Evolutionary conservation across 257 asterid genomes (phyloP).

Genomic region (Ehretia macrophylla): DNA sequence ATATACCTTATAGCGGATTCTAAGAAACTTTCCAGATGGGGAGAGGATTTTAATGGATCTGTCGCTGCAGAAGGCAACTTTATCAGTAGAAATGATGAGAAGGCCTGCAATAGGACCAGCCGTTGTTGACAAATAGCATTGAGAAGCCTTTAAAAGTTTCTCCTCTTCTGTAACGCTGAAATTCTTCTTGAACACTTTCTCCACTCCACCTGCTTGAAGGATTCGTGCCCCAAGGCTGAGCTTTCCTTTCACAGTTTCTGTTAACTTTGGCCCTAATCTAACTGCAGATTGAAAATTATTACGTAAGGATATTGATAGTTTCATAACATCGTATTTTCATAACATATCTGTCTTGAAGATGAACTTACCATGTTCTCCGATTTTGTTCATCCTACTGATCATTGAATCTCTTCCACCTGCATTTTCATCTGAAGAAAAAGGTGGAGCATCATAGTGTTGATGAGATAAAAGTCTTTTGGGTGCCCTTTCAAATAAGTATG

Average conservation of each 20-base stretch:
- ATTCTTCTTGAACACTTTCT: slow-evolving; percentile 16
- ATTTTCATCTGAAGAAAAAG: too few species aligned
- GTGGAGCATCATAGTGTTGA: too few species aligned
- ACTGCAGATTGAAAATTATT: too few species aligned
- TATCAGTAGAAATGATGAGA: slow-evolving; percentile 16
- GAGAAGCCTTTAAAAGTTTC: slow-evolving; percentile 19
- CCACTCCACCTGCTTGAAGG: not conserved
- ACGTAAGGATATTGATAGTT: too few species aligned
- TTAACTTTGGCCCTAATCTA: too few species aligned
- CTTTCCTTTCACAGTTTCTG: too few species aligned
- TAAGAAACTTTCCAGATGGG: slow-evolving; percentile 15
- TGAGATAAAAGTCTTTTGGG: too few species aligned
- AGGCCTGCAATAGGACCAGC: slow-evolving; percentile 24
- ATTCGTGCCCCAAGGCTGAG: too few species aligned
- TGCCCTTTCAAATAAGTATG: too few species aligned
- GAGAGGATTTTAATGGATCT: slow-evolving; percentile 15
- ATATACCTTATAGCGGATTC: slow-evolving; percentile 2
- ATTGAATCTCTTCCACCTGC: slow-evolving; percentile 5
- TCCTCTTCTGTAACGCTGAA: slow-evolving; percentile 15
- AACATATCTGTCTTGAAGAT: not conserved
- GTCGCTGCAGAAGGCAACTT: slow-evolving; percentile 21
- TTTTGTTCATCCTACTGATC: slow-evolving; percentile 10
- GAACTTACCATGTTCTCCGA: too few species aligned
- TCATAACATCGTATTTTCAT: too few species aligned
- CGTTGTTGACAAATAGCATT: slow-evolving; percentile 20